phyloP scores from a whole-genome alignment of 83 land plant genomes.

The Larix sibirica region DNA sequence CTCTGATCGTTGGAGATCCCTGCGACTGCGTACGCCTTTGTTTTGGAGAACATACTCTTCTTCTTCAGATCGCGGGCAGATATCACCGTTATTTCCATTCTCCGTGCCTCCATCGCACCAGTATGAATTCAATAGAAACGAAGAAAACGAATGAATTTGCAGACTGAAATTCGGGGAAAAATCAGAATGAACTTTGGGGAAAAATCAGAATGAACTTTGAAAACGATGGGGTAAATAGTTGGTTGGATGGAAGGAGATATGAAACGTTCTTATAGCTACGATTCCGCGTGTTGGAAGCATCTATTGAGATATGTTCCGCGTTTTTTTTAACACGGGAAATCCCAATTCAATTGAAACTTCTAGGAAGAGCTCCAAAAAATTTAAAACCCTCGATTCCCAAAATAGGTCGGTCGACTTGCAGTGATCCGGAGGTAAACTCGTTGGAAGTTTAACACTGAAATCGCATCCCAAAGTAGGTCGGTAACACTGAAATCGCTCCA shows the following conservation, averaged over 20 bases:
- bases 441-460: background rate
- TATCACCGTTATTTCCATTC: constrained; percentile 41
- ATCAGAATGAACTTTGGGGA: background rate
- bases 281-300: background rate
- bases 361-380: too few species aligned
- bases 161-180: background rate
- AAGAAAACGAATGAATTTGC: background rate
- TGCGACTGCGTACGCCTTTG: constrained; percentile 59
- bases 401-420: background rate
- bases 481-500: background rate
- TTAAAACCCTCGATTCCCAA: too few species aligned
- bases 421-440: too few species aligned
- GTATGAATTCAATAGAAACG: background rate
- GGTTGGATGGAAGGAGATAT: background rate
- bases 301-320: too few species aligned
- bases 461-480: too few species aligned
- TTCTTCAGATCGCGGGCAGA: constrained; percentile 55
- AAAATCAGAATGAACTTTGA: background rate
- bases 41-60: constrained; percentile 43
- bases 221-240: background rate
- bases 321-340: background rate
- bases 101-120: constrained; percentile 30
- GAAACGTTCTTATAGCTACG: background rate
- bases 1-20: constrained; percentile 38
- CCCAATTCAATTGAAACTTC: background rate